Conservation (phyloP, 1,284 basidiomycete genomes). For the Rhizoctonia solani region DNA sequence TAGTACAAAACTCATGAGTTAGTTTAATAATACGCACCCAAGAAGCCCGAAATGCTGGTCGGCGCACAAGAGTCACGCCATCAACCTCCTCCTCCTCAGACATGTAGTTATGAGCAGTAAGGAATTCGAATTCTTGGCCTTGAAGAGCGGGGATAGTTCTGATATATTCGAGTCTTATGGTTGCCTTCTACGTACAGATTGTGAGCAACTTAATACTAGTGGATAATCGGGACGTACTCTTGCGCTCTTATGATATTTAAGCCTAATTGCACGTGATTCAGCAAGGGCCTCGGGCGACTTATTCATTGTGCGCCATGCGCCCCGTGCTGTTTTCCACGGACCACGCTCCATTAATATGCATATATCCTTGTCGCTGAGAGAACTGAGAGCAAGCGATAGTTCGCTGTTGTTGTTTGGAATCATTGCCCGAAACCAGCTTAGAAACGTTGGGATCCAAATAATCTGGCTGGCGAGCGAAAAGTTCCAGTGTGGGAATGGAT, state of each 20-base stretch:
- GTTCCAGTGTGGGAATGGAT: slow-evolving; percentile 4
- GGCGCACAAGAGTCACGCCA: background rate
- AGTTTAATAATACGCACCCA: slow-evolving; percentile 4
- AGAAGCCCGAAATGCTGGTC: background rate
- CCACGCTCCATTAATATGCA: background rate
- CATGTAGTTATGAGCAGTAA: background rate
- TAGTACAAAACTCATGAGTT: background rate
- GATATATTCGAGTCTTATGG: background rate
- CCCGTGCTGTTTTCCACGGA: background rate
- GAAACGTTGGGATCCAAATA: background rate
- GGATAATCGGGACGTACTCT: background rate
- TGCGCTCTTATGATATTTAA: background rate
- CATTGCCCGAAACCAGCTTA: background rate
- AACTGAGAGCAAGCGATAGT: background rate
- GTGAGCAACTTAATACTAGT: background rate
- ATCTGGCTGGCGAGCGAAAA: background rate
- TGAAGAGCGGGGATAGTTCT: background rate
- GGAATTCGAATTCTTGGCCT: background rate
- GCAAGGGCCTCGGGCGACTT: background rate
- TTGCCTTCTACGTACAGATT: background rate
- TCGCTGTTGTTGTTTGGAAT: slow-evolving; percentile 17
- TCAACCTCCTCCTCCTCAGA: slow-evolving; percentile 5
- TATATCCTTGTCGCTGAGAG: background rate
- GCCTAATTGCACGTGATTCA: background rate
- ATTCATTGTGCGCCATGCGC: background rate